Conservation (phyloP, 108 stramenopile species). For the Stephanodiscus triporus region DNA sequence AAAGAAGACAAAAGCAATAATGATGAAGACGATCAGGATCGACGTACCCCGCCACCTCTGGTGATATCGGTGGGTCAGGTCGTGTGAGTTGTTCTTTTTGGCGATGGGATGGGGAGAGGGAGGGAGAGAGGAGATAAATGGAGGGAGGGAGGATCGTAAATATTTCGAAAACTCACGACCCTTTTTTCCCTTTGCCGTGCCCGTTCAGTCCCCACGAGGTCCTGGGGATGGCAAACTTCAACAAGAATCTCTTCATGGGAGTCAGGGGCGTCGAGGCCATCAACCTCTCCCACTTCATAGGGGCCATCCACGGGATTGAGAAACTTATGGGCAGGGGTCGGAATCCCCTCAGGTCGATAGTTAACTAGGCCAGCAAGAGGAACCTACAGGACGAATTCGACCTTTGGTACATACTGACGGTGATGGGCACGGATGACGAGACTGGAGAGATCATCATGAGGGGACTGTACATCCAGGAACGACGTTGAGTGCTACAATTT, state of each 20-base stretch:
- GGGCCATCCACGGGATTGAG: conserved; percentile 96
- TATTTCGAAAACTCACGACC: no score
- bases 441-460: conserved; percentile 71
- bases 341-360: conserved; percentile 90
- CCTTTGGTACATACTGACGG: conserved; percentile 92
- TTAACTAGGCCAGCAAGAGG: conserved; percentile 84
- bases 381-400: conserved; percentile 73
- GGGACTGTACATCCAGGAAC: conserved; percentile 91
- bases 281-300: no score
- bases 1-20: conserved; percentile 15
- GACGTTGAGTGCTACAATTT: conserved; percentile 87
- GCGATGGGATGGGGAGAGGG: no score
- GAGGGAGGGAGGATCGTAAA: no score
- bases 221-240: conserved; percentile 97
- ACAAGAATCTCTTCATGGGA: conserved; percentile 90
- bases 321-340: conserved; percentile 91
- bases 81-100: no score
- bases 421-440: conserved; percentile 64
- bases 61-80: no score
- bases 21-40: background rate
- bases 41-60: conserved; percentile 12
- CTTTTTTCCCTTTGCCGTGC: no score
- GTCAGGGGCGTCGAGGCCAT: conserved; percentile 93
- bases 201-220: no score
- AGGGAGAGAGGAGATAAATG: no score